Evolutionary conservation across 306 rosid genomes (phyloP).

Genomic region (Vicia villosa): DNA sequence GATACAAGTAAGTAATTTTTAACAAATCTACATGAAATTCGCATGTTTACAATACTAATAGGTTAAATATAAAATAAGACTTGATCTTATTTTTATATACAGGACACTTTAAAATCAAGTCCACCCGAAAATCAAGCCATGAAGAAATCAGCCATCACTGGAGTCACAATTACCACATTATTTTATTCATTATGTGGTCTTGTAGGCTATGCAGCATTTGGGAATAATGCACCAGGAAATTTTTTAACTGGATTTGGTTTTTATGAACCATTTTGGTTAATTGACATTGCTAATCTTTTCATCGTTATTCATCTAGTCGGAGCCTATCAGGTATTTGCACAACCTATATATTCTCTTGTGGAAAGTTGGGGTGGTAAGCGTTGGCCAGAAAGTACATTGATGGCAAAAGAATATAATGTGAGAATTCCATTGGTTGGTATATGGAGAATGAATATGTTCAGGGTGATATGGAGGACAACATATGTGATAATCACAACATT

Average conservation of each 20-base stretch:
- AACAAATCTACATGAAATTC: background rate
- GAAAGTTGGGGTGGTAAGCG: conserved; percentile 28
- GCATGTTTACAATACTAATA: too few species aligned
- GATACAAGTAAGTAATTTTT: conserved; percentile 42
- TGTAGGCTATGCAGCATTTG: conserved; percentile 53
- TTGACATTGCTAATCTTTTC: conserved; percentile 50
- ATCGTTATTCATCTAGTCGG: conserved; percentile 49
- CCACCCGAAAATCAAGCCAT: conserved; percentile 50
- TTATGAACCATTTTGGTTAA: conserved; percentile 55
- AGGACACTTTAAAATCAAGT: conserved; percentile 55
- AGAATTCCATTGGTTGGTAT: conserved; percentile 40
- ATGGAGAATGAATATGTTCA: conserved; percentile 49
- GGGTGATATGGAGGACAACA: conserved; percentile 49
- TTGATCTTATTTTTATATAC: background rate
- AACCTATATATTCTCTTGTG: conserved; percentile 38
- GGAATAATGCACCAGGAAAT: conserved; percentile 55
- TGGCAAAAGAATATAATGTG: conserved; percentile 44
- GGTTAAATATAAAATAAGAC: too few species aligned
- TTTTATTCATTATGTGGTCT: conserved; percentile 52
- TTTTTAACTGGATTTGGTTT: conserved; percentile 65
- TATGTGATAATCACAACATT: conserved; percentile 46
- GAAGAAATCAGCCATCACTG: conserved; percentile 41
- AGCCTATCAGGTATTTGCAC: conserved; percentile 51
- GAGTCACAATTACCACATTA: conserved; percentile 26
- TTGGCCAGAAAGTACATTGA: conserved; percentile 48